phyloP scores from a whole-genome alignment of 2,329 filamentous ascomycete species.

The Colletotrichum scovillei region DNA sequence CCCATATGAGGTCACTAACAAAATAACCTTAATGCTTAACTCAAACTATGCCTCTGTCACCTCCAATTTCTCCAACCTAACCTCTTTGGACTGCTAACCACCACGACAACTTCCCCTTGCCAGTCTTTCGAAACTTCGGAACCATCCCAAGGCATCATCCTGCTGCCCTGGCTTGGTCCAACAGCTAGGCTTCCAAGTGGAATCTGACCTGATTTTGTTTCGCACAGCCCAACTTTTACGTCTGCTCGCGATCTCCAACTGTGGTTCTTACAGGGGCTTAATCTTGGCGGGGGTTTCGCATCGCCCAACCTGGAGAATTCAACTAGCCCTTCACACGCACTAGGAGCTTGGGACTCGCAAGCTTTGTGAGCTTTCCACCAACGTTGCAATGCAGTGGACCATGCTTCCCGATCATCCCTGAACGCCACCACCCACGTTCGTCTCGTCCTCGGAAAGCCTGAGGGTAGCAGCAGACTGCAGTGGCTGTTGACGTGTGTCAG shows the following conservation, averaged over 20 bases:
- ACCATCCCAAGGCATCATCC: background rate
- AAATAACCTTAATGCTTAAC: conserved; percentile 36
- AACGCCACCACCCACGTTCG: conserved; percentile 4
- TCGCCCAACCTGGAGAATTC: background rate
- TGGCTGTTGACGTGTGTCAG: conserved; percentile 28
- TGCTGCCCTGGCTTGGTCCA: background rate
- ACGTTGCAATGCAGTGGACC: background rate
- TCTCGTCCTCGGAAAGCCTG: conserved; percentile 10
- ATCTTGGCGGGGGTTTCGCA: conserved; percentile 33
- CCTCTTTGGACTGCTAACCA: background rate
- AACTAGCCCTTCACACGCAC: conserved; percentile 16
- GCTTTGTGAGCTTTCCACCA: background rate
- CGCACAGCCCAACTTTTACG: conserved; percentile 3
- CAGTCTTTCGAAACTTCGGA: conserved; percentile 23
- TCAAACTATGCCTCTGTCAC: conserved; percentile 12
- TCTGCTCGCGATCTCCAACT: background rate
- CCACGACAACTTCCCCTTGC: background rate
- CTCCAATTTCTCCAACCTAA: background rate
- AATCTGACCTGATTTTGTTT: conserved; percentile 24
- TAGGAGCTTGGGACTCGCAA: background rate
- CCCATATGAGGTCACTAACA: conserved; percentile 26
- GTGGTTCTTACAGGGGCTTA: conserved; percentile 29
- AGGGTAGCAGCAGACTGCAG: background rate
- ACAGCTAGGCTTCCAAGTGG: background rate
- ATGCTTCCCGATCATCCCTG: conserved; percentile 4